Evolutionary conservation across 202 grass and related monocot genomes (phyloP), one percentile per base, ranked within the genome.

Genomic region (Panicum virgatum): DNA sequence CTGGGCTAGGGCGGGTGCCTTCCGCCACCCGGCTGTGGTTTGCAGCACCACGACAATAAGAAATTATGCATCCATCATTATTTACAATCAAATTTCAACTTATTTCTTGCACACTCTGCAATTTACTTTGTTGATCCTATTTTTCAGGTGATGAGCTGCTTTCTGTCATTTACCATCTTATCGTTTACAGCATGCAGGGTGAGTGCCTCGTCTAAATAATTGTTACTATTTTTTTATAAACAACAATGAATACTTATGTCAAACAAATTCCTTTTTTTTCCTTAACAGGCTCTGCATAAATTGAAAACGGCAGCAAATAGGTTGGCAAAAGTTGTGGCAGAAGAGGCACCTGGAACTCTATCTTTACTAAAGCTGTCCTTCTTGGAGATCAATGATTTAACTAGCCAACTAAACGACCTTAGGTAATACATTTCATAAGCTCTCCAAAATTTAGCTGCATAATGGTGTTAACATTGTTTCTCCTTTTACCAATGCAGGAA

Each of bases 381-480:
- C 73, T 27, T 90, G 84, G 84, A 92, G 82, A 87, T 90, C n/a
- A 85, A 52, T 87, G 84, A 93, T 85, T 80, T 93, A 56, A 93
- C 77, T 25, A 82, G 57, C 61, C 81, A 90, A 9, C 61, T 93
- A 44, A 85, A 82, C 8, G 85, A 78, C 16, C 34, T 90, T 57
- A 90, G 73, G 84, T 90, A 80, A 76, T 13, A 18, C 68, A 65
- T 66, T 38, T 70, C 32, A 52, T 62, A 48, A 19, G 27, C 73
- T 56, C 6, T 61, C 12, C 16, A 36, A 57, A 65, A 38, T 68
- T 37, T 65, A 45, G 30, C 48, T 66, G 27, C 19, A 54, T 34
- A 12, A 30, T 36, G 36, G 18, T 22, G 36, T 68, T 73, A 68
- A 40, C 22, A 15, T 38, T 81, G 26, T 72, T 40, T 71, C 39